Base-by-base conservation (phyloP, 257 asterid species). In the Apocynum venetum region DNA sequence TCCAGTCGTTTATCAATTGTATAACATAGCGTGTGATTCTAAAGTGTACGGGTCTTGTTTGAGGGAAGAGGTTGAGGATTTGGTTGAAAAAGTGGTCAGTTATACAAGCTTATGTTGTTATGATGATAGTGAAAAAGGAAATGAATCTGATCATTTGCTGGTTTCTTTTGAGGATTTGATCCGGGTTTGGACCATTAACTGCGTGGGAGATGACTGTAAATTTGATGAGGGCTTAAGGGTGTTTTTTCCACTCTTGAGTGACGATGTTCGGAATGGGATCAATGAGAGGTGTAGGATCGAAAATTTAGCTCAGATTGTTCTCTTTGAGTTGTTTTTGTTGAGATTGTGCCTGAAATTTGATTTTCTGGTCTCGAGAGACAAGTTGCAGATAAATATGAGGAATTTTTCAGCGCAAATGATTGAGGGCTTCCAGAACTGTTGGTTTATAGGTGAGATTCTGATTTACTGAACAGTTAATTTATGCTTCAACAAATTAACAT, bases 121-220 rank as follows among this genome's bases (percentile, higher is more conserved):
- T 68, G 85, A 83, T 68, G 91, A 83, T 56, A 72, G 69, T 60
- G 89, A 86, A 61, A 76, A 72, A 5, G 83, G 83, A 73, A 82
- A 72, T 3, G 89, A 81, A 49, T 59, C 69, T 61, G 90, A 88
- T 72, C 77, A 63, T 46, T 67, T 17, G 41, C 80, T 89, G 65
- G 88, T 83, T 70, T 85, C 89, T 79, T 89, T 91, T 74, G 92
- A 90, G 80, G 96, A 89, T 67, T 85, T 93, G 91, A 82, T 89
- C 63, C 71, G 87, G 80, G 96, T 92, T 80, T 92, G 97, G 98
- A 85, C 89, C 4, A 82, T 85, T 66, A 95, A 89, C 82, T 86
- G 88, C 69, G 90, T 87, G 73, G 91, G 81, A 69, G 85, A 89
- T 80, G 76, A 82, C 49, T 79, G 84, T 76, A 69, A 64, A 53